A percentile compares a stretch with the other conserved stretches of the same genome.
Evolutionary conservation across 2,329 filamentous ascomycete species (phyloP).

Genomic region (Hypoxylon sp.): DNA sequence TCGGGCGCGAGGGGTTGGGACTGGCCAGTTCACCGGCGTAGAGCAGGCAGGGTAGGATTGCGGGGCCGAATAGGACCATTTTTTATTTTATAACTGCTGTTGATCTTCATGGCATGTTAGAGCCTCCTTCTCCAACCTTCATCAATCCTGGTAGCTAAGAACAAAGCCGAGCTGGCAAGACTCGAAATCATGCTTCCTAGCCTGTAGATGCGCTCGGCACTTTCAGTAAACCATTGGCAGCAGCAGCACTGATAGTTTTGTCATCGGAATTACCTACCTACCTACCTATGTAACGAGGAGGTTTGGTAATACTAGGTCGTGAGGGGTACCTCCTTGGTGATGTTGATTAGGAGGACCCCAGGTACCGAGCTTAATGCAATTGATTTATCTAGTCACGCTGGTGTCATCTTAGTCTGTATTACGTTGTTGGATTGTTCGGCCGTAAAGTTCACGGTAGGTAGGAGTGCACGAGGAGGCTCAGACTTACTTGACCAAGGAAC

Average conservation of each 20-base stretch:
- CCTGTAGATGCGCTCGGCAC: background rate
- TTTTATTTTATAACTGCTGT: slow-evolving; percentile 29
- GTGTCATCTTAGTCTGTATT: background rate
- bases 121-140: slow-evolving; percentile 21
- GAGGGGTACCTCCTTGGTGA: no score
- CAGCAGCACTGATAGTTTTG: background rate
- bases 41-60: slow-evolving; percentile 24
- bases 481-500: no score
- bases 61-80: slow-evolving; percentile 18
- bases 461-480: background rate
- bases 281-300: background rate
- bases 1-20: slow-evolving; percentile 26
- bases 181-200: background rate
- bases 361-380: background rate
- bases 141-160: slow-evolving; percentile 10
- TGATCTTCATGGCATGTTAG: slow-evolving; percentile 28
- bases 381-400: background rate
- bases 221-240: background rate
- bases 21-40: slow-evolving; percentile 23
- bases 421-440: background rate
- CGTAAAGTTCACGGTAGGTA: background rate
- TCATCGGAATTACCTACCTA: background rate
- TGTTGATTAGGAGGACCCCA: background rate
- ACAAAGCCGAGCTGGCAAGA: slow-evolving; percentile 8
- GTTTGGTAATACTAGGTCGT: no score